Evolutionary conservation across 495 filamentous ascomycete genomes (phyloP), one percentile per base, ranked within the genome.

Genomic region (Penicillium dipodomyicola): DNA sequence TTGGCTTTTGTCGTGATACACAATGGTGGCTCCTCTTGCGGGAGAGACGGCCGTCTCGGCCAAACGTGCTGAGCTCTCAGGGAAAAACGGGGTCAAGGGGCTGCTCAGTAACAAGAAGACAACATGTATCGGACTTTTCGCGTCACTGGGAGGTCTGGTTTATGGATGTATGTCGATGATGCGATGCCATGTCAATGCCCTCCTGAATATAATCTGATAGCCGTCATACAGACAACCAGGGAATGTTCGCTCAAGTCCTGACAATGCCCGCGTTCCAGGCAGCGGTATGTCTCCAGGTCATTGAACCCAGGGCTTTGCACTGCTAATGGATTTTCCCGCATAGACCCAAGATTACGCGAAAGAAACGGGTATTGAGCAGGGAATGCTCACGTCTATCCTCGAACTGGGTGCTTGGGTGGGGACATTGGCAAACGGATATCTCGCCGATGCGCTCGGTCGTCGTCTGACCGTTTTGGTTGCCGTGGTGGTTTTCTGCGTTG

Each of bases 341-440:
- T 19, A 70, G 67, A 71, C 68, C 3, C 54, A 71, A 27, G 57
- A 58, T 37, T 69, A 80, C 63, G 60, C 77, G 58, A 49, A 72
- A 50, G 20, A 71, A 54, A 63, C 82, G 11, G 82, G 87, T 27
- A 75, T 86, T 19, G 64, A 65, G 4, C 83, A 72, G 35, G 87
- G 85, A 3, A 76, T 86, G 82, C 67, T 91, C 35, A 89, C 87
- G 1, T 80, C 89, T 1, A 91, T 93, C 67, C 82, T 93, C 62
- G 89, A 92, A 63, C 82, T 95, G 4, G 90, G 90, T 61, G 90
- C 89, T 42, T 92, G 89, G 89, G 58, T 92, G 17, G 90, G 90
- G 23, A 85, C 87, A 0, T 75, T 93, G 27, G 77, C 86, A 47
- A 88, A 85, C 39, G 89, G 88, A 20, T 87, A 90, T 68, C 68